A percentile compares a stretch with the other conserved stretches of the same genome.
These are phyloP conservation scores for Stenogyne calaminthoides DNA, from an alignment of 305 asterid genomes.

Conservation along the genomic window DNA sequence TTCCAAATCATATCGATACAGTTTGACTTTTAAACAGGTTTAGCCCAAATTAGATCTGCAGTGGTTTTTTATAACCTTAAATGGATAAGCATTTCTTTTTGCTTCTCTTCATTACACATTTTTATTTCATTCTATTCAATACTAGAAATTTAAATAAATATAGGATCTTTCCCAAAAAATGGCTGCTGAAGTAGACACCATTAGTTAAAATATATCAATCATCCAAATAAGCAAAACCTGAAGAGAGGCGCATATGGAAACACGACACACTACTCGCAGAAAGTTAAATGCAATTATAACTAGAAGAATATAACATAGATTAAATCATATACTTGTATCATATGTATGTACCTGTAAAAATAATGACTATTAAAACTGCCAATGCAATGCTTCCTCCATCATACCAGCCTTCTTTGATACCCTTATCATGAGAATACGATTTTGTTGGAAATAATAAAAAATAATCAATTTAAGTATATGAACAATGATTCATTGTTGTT, in stretches of 20 bases:
- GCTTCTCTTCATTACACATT: not conserved
- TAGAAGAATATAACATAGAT: not conserved
- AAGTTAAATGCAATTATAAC: slow-evolving; percentile 17
- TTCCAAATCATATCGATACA: not conserved
- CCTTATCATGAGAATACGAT: slow-evolving; percentile 43
- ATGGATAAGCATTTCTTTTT: not conserved
- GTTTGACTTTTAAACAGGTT: not conserved
- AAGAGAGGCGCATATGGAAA: slow-evolving; percentile 16
- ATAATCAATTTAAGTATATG: slow-evolving; percentile 3
- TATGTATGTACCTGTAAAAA: slow-evolving; percentile 61
- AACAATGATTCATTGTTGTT: slow-evolving; percentile 13
- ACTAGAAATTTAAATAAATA: not conserved
- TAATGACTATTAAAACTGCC: slow-evolving; percentile 74
- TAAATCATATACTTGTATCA: not conserved
- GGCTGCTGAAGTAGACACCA: slow-evolving; percentile 2
- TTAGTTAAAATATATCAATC: not conserved
- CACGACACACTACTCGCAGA: not conserved
- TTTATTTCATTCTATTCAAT: not conserved
- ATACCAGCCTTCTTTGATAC: slow-evolving; percentile 87
- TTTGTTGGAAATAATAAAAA: slow-evolving; percentile 8
- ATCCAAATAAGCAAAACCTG: slow-evolving; percentile 21
- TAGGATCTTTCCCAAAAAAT: not conserved
- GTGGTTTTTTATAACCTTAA: not conserved
- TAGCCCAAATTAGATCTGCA: not conserved
- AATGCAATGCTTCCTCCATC: slow-evolving; percentile 92